Conservation (phyloP, 192 early-diverging fungal genomes). For the Entomortierella lignicola region DNA sequence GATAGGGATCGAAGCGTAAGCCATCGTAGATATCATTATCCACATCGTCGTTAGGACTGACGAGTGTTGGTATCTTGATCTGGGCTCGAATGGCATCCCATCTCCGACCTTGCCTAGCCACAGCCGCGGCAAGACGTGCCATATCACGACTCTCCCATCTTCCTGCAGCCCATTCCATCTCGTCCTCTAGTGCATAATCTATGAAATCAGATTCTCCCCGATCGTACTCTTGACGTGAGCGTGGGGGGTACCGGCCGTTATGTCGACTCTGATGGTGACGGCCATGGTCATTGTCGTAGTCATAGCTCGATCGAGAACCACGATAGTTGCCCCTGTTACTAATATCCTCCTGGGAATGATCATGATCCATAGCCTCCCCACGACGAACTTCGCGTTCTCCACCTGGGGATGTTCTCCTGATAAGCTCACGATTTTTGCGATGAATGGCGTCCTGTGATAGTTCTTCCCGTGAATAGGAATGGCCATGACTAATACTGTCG, state of each 20-base stretch:
- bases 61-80: constrained; percentile 41
- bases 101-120: constrained; percentile 44
- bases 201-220: neutral
- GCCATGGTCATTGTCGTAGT: constrained; percentile 6
- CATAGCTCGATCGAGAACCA: neutral
- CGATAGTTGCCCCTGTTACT: neutral
- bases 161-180: constrained; percentile 43
- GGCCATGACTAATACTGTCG: neutral
- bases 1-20: constrained; percentile 11
- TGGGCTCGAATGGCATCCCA: constrained; percentile 44
- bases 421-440: constrained; percentile 18
- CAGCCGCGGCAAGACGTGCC: constrained; percentile 44
- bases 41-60: constrained; percentile 25
- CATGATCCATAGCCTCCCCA: neutral
- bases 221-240: constrained; percentile 13
- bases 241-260: neutral
- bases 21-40: constrained; percentile 42
- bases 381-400: neutral
- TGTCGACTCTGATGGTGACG: neutral
- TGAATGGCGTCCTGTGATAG: neutral
- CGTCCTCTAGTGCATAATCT: constrained; percentile 36
- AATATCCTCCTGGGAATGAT: neutral
- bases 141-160: constrained; percentile 49
- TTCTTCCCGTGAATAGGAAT: neutral
- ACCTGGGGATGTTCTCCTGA: neutral